These are phyloP conservation scores for Mycena maculata DNA, from an alignment of 768 basidiomycete genomes.

Conservation along the genomic window DNA sequence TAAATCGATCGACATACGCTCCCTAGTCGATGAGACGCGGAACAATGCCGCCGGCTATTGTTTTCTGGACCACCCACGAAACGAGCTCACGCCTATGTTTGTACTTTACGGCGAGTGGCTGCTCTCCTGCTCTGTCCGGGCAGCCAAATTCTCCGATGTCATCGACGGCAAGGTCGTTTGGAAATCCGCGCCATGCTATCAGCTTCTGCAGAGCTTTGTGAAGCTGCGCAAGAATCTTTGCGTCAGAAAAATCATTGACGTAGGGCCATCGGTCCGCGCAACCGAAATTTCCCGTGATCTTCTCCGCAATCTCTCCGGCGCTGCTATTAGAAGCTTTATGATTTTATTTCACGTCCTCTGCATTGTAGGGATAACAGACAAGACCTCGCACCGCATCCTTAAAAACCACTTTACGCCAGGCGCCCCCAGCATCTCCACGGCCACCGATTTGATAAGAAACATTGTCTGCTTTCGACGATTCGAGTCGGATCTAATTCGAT, in stretches of 20 bases:
- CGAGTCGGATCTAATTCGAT: constrained; percentile 8
- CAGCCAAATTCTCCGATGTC: not conserved
- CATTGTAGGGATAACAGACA: not conserved
- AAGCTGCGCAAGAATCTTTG: not conserved
- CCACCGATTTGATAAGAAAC: not conserved
- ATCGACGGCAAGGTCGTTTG: not conserved
- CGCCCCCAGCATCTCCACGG: not conserved
- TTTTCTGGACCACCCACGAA: not conserved
- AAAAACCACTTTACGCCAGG: not conserved
- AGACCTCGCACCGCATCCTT: not conserved
- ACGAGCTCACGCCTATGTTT: not conserved
- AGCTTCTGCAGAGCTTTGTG: not conserved
- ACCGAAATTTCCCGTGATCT: constrained; percentile 5
- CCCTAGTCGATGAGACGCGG: not conserved
- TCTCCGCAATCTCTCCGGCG: not conserved
- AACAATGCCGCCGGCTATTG: not conserved
- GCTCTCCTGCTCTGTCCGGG: not conserved
- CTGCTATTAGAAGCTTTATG: not conserved
- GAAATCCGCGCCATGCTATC: not conserved
- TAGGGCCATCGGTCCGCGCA: constrained; percentile 5
- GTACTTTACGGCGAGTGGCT: not conserved
- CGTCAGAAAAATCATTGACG: not conserved
- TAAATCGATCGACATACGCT: not conserved
- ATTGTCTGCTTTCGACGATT: not conserved
- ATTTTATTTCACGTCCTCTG: not conserved